A percentile compares a stretch with the other conserved stretches of the same genome.
Conservation (phyloP, 345 rosid genomes). For the Draba incana region DNA sequence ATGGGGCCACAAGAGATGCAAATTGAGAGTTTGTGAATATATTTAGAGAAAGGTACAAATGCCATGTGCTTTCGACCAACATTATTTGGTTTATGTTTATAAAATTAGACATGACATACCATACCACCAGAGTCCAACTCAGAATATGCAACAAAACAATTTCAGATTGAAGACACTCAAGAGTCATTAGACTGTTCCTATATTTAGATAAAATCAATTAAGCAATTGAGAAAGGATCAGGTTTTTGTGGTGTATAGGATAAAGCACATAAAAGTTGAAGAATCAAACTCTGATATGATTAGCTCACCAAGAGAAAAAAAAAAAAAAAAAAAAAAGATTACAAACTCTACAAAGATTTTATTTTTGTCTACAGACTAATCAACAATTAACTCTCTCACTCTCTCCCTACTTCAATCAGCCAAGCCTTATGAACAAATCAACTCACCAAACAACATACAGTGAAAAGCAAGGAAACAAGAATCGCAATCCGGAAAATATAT, state of each 20-base stretch:
- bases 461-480: background rate
- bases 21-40: slow-evolving; percentile 19
- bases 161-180: slow-evolving; percentile 17
- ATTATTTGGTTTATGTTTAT: slow-evolving; percentile 14
- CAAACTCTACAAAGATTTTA: slow-evolving; percentile 41
- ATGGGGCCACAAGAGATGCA: slow-evolving; percentile 30
- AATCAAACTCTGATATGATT: slow-evolving; percentile 38
- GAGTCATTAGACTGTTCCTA: slow-evolving; percentile 14
- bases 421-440: slow-evolving; percentile 54
- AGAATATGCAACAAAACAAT: slow-evolving; percentile 24
- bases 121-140: slow-evolving; percentile 36
- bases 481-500: slow-evolving; percentile 29
- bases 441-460: slow-evolving; percentile 30
- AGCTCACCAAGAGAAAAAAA: slow-evolving; percentile 18
- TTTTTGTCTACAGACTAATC: slow-evolving; percentile 39
- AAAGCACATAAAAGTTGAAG: background rate
- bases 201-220: slow-evolving; percentile 16
- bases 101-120: slow-evolving; percentile 36
- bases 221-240: slow-evolving; percentile 28
- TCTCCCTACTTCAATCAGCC: slow-evolving; percentile 45
- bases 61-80: slow-evolving; percentile 42
- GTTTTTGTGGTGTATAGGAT: slow-evolving; percentile 13
- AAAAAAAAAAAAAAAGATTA: background rate
- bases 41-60: slow-evolving; percentile 2
- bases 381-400: slow-evolving; percentile 39